Evolutionary conservation across 1,284 basidiomycete genomes (phyloP), one percentile per base, ranked within the genome.

Genomic region (Marasmius oreades): DNA sequence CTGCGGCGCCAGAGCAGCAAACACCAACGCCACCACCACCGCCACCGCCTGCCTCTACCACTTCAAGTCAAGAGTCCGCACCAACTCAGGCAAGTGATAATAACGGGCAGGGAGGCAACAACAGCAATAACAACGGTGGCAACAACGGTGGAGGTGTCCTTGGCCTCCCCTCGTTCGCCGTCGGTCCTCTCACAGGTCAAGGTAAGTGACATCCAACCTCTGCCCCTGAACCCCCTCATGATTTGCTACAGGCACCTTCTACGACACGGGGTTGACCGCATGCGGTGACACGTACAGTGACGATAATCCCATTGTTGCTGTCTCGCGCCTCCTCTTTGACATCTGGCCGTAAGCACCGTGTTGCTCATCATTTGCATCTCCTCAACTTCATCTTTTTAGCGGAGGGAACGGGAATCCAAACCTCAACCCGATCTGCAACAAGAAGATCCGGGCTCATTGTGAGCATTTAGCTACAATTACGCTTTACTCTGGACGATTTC

Each of bases 211-310:
- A 28, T 26, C n/a, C n/a, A 23, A 14, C 20, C 24, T 6, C 50
- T 45, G n/a, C 23, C 24, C 52, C 48, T 36, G 56, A 54, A 44
- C 31, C 54, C 48, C 47, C 50, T 61, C 28, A 42, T 48, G 52
- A 55, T 39, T 16, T 46, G 11, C 14, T 33, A 26, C 28, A 50
- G 47, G 26, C 47, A 59, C 55, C 6, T 59, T 51, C 36, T 56
- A 59, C 36, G 74, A 60, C 0, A 70, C 81, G 54, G 89, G 87
- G 55, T 78, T 90, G 36, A 86, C 85, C 53, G 81, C 89, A 10
- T 91, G 89, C 66, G 89, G 88, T 47, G 75, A 79, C 62, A 77
- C 72, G 52, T 88, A 85, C 73, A 70, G 34, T 0, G 77, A 83
- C 64, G 56, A 36, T 2, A 73, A 90, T n/a, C 63, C 67, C 65